phyloP scores from a whole-genome alignment of 2,329 filamentous ascomycete genomes.

The Magnaporthiopsis rhizophila region DNA sequence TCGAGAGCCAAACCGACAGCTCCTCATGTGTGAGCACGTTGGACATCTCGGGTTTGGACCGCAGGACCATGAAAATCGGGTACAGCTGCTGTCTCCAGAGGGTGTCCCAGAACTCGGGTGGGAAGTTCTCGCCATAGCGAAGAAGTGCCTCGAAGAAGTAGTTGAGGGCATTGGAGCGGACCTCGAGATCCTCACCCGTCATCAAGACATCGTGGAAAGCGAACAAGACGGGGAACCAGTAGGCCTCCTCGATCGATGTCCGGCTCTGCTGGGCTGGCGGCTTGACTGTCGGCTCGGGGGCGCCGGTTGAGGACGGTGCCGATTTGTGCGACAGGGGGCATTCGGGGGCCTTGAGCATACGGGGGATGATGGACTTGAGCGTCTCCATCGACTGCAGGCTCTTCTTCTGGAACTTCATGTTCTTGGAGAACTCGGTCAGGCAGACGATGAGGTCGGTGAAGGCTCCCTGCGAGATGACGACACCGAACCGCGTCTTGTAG shows the following conservation, averaged over 20 bases:
- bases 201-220: slow-evolving; percentile 98
- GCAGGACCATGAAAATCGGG: slow-evolving; percentile 96
- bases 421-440: slow-evolving; percentile 97
- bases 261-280: slow-evolving; percentile 50
- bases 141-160: slow-evolving; percentile 96
- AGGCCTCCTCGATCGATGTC: slow-evolving; percentile 91
- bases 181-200: slow-evolving; percentile 97
- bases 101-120: slow-evolving; percentile 94
- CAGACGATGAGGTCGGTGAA: slow-evolving; percentile 96
- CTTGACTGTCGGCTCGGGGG: background rate
- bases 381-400: slow-evolving; percentile 92
- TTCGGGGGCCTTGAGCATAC: slow-evolving; percentile 92
- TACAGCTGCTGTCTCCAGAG: slow-evolving; percentile 95
- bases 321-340: slow-evolving; percentile 73
- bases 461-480: slow-evolving; percentile 92
- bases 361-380: slow-evolving; percentile 84
- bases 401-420: slow-evolving; percentile 97
- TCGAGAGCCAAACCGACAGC: slow-evolving; percentile 95
- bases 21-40: slow-evolving; percentile 96
- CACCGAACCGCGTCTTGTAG: slow-evolving; percentile 89
- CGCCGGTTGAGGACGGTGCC: slow-evolving; percentile 28
- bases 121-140: slow-evolving; percentile 83
- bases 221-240: slow-evolving; percentile 97
- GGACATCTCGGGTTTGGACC: slow-evolving; percentile 92
- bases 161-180: slow-evolving; percentile 80